phyloP scores from a whole-genome alignment of 768 basidiomycete species.

The Mycena kentingensis region DNA sequence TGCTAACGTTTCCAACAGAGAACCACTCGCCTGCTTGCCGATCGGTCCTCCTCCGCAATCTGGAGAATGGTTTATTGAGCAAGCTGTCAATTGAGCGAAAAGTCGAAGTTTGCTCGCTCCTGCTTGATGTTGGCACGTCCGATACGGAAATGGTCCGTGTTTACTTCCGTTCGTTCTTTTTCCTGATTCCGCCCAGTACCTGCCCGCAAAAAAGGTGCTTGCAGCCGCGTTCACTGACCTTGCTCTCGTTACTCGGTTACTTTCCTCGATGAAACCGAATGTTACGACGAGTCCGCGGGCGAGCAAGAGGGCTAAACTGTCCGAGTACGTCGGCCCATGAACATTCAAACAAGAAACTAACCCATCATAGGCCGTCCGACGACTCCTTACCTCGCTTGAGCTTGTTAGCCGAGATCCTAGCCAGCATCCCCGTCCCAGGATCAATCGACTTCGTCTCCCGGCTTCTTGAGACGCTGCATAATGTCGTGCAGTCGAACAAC shows the following conservation, averaged over 20 bases:
- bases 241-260: constrained; percentile 52
- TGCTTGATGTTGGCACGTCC: constrained; percentile 56
- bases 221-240: constrained; percentile 51
- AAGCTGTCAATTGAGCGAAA: constrained; percentile 55
- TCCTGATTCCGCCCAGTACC: constrained; percentile 37
- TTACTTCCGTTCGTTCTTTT: background rate
- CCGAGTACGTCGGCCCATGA: constrained; percentile 45
- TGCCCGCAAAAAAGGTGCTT: constrained; percentile 52
- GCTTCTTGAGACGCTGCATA: constrained; percentile 72
- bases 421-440: constrained; percentile 62
- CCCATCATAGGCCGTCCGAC: constrained; percentile 27
- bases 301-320: constrained; percentile 65
- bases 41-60: constrained; percentile 40
- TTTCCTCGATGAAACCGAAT: constrained; percentile 51
- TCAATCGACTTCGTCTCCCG: constrained; percentile 71
- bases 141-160: constrained; percentile 52
- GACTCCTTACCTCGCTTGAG: constrained; percentile 50
- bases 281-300: constrained; percentile 46
- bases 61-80: constrained; percentile 60
- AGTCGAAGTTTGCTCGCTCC: constrained; percentile 51
- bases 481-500: constrained; percentile 58
- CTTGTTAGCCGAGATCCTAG: constrained; percentile 70
- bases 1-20: constrained; percentile 44
- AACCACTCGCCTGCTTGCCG: constrained; percentile 40
- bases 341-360: background rate